Evolutionary conservation across 1,139 yeast species (phyloP), one percentile per base, ranked within the genome.

Genomic region (Trichomonascaceae sp.): DNA sequence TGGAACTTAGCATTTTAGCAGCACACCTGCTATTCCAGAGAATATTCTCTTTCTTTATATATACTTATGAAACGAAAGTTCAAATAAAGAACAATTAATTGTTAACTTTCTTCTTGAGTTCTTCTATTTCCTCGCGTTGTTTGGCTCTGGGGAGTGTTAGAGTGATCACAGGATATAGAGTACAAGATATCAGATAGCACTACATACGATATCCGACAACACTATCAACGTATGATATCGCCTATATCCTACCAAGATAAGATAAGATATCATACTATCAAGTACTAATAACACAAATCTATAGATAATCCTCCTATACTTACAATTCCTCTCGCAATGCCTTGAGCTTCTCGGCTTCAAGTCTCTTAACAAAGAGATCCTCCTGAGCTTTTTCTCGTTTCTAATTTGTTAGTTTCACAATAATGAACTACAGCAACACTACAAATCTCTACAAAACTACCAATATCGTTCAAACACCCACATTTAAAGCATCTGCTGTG

Each of bases 351-450:
- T 82, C 87, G 67, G 80, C 79, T 72, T 84, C 88, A 60, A 74
- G 80, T 66, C 78, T 79, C 65, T 81, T 79, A 67, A 84, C 76
- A 73, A 79, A 84, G 63, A 70, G 72, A 70, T 84, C 85, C 74
- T 84, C 90, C 63, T 78, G 79, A 57, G 88, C 88, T 73, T 79
- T 80, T 72, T 84, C 90, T 66, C 89, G 83, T 70, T 83, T 79
- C 79, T 76, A 58, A n/a, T 8, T 59, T 22, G 54, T 49, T 48
- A 52, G 52, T 47, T 15, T n/a, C 10, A 27, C 24, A 3, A 22
- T 22, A 22, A 22, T 6, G 2, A 27, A 27, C 32, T 5, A 7
- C 9, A 27, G 5, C 2, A 27, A 7, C 5, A 27, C 5, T 27
- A 27, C 32, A 27, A 27, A 4, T 22, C 24, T 22, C 5, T 27